Conservation (phyloP, 352 stramenopile genomes). For the Pythium aristosporum region DNA sequence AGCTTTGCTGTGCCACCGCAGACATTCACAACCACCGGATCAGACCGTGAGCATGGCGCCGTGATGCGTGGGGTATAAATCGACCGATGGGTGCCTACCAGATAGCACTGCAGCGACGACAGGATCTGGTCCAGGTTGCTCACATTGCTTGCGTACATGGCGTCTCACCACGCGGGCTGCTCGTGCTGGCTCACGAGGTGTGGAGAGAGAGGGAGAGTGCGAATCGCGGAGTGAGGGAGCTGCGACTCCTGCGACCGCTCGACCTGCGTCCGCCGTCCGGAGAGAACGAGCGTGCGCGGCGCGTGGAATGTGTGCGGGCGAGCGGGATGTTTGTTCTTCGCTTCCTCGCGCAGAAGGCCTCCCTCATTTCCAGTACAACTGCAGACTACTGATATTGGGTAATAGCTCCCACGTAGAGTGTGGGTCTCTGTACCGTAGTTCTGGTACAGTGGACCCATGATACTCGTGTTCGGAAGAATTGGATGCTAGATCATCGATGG, state of each 20-base stretch:
- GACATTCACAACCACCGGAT: background rate
- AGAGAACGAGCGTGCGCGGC: background rate
- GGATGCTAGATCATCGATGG: slow-evolving; percentile 12
- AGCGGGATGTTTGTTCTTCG: slow-evolving; percentile 14
- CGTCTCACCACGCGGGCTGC: background rate
- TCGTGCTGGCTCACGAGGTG: background rate
- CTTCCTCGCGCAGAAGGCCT: slow-evolving; percentile 9
- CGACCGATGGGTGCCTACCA: slow-evolving; percentile 37
- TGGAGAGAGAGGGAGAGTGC: background rate
- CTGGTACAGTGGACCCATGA: slow-evolving; percentile 19
- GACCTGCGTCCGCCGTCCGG: background rate
- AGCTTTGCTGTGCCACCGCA: slow-evolving; percentile 58
- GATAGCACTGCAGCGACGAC: slow-evolving; percentile 81
- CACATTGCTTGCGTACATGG: slow-evolving; percentile 85
- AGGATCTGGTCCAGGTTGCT: slow-evolving; percentile 88
- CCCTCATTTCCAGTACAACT: slow-evolving; percentile 6
- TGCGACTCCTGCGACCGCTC: background rate
- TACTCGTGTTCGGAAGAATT: background rate
- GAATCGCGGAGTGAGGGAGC: background rate
- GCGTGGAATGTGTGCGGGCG: slow-evolving; percentile 8
- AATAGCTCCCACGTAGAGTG: slow-evolving; percentile 12
- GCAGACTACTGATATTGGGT: slow-evolving; percentile 10
- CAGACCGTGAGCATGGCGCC: background rate
- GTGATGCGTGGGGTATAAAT: background rate
- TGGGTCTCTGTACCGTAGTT: slow-evolving; percentile 9